phyloP scores from a whole-genome alignment of 2,329 filamentous ascomycete genomes.

The Penicillium freii region DNA sequence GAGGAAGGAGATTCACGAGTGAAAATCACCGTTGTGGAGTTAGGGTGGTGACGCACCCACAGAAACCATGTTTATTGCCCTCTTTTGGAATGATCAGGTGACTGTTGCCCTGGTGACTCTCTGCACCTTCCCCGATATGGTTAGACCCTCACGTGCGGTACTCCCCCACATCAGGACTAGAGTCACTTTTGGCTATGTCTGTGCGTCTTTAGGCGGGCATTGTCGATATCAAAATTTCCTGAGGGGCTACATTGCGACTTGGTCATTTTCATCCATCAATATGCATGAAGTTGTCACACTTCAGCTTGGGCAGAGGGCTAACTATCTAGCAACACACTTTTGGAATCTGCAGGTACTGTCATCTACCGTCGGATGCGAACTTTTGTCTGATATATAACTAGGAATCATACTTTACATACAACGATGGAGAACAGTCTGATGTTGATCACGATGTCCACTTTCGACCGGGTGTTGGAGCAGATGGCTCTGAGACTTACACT shows the following conservation, averaged over 20 bases:
- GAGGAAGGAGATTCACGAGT: conserved; percentile 10
- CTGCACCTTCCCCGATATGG: neutral
- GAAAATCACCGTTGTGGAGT: conserved; percentile 24
- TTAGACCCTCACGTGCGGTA: conserved; percentile 23
- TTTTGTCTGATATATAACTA: conserved; percentile 38
- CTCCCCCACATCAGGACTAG: conserved; percentile 4
- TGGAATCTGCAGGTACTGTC: conserved; percentile 84
- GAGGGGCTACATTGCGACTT: neutral
- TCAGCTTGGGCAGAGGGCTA: conserved; percentile 88
- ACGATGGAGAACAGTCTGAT: conserved; percentile 61
- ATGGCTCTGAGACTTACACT: conserved; percentile 87
- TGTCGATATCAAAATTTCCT: conserved; percentile 10
- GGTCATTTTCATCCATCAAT: conserved; percentile 4
- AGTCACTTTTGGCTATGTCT: conserved; percentile 14
- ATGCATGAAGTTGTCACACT: conserved; percentile 97
- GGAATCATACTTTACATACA: conserved; percentile 98
- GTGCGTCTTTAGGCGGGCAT: conserved; percentile 12
- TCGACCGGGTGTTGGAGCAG: conserved; percentile 73
- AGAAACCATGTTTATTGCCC: conserved; percentile 31
- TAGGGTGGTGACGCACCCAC: conserved; percentile 32
- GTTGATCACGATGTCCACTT: conserved; percentile 88
- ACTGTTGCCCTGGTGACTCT: conserved; percentile 34
- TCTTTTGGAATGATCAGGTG: conserved; percentile 28
- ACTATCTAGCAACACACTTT: conserved; percentile 92
- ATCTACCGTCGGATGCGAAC: neutral